These are phyloP conservation scores for Xylariaceae sp. DNA, from an alignment of 2,329 filamentous ascomycete species.

Conservation along the genomic window DNA sequence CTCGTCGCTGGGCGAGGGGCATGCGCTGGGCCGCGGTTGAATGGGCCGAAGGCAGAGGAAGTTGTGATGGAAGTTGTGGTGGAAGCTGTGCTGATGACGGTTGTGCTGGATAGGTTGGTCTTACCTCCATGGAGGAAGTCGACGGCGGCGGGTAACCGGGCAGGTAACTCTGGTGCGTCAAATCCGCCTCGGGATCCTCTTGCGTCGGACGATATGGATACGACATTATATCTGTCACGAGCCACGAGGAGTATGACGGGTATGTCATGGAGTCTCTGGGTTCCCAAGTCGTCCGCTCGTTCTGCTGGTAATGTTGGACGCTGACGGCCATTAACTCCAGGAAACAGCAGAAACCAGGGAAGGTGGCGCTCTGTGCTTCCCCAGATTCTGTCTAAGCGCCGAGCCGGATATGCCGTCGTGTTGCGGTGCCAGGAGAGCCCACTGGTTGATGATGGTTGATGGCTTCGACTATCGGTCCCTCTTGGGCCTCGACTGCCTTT, in stretches of 20 bases:
- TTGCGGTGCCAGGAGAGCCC: slow-evolving; percentile 6
- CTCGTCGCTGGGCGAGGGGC: slow-evolving; percentile 29
- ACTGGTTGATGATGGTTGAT: slow-evolving; percentile 6
- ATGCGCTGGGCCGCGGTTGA: slow-evolving; percentile 21
- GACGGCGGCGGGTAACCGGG: slow-evolving; percentile 21
- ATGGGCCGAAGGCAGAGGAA: slow-evolving; percentile 18
- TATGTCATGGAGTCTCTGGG: slow-evolving; percentile 21
- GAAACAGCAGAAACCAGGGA: too few relatives aligned
- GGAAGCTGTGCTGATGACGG: slow-evolving; percentile 13
- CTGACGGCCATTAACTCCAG: slow-evolving; percentile 32
- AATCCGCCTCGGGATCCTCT: slow-evolving; percentile 33
- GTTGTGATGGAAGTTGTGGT: slow-evolving; percentile 22
- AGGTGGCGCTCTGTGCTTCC: too few relatives aligned
- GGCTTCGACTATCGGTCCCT: slow-evolving; percentile 8
- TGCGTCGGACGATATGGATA: slow-evolving; percentile 41
- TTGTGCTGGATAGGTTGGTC: slow-evolving; percentile 18
- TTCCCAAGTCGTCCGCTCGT: slow-evolving; percentile 25
- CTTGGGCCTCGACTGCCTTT: too few relatives aligned
- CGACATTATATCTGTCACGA: slow-evolving; percentile 38
- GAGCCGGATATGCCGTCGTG: too few relatives aligned
- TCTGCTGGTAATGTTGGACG: slow-evolving; percentile 23
- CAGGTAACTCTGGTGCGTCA: slow-evolving; percentile 31
- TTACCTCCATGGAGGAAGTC: slow-evolving; percentile 24
- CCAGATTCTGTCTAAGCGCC: too few relatives aligned
- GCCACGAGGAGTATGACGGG: slow-evolving; percentile 20